Conservation (phyloP, 139 green algal species). For the Closterium sp. region DNA sequence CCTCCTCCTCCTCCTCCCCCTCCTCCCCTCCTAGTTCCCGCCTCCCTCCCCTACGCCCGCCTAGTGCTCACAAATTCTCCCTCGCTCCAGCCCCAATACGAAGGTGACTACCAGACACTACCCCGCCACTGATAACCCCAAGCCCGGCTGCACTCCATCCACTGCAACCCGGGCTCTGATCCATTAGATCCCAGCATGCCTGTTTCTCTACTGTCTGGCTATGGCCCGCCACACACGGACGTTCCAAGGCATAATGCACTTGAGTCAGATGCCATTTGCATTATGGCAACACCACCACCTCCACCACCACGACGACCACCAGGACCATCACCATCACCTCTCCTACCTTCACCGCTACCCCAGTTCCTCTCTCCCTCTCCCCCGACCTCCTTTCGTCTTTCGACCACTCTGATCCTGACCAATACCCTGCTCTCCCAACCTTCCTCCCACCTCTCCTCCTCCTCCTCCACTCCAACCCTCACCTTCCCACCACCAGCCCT, state of each 20-base stretch:
- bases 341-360: not conserved
- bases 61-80: not conserved
- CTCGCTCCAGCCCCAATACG: not conserved
- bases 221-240: not conserved
- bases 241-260: not conserved
- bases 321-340: not conserved
- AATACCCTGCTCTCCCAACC: not conserved
- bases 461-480: not conserved
- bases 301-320: not conserved
- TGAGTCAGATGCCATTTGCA: no score
- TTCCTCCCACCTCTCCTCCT: not conserved
- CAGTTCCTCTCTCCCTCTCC: not conserved
- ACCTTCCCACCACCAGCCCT: not conserved
- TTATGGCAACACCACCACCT: no score
- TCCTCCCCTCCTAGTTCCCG: not conserved
- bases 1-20: not conserved
- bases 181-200: not conserved
- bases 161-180: not conserved
- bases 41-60: not conserved
- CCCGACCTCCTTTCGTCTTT: not conserved
- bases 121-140: not conserved
- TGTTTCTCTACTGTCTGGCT: not conserved
- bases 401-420: not conserved
- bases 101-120: not conserved
- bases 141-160: not conserved